Evolutionary conservation across 2,329 filamentous ascomycete genomes (phyloP).

Genomic region (Botrytis tulipae): DNA sequence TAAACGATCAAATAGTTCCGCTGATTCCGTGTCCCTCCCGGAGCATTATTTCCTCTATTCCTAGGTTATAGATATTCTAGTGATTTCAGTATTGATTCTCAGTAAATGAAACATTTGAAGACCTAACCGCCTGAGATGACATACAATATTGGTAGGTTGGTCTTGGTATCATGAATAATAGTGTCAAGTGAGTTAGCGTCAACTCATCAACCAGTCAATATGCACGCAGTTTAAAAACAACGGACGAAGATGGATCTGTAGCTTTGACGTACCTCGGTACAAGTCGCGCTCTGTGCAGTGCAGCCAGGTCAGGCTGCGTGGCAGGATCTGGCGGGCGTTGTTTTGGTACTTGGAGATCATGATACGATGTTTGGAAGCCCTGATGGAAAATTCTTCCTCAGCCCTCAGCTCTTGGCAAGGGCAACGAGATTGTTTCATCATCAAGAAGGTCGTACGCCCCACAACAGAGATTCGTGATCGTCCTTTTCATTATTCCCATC

Average conservation of each 20-base stretch:
- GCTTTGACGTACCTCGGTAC: conserved; percentile 14
- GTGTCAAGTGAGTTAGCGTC: conserved; percentile 3
- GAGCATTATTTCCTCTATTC: not conserved
- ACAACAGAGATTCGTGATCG: conserved; percentile 2
- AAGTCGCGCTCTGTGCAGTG: conserved; percentile 5
- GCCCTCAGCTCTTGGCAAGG: conserved; percentile 4
- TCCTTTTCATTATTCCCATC: not conserved
- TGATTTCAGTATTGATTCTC: not conserved
- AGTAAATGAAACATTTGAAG: not conserved
- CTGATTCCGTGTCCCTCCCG: not conserved
- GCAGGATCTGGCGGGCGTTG: conserved; percentile 7
- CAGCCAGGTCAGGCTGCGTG: conserved; percentile 5
- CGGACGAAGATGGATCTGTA: not conserved
- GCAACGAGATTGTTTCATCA: conserved; percentile 1
- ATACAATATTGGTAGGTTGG: not conserved
- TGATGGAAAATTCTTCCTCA: conserved; percentile 4
- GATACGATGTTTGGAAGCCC: conserved; percentile 8
- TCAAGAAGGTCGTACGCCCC: not conserved
- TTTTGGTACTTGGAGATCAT: not conserved
- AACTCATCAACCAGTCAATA: not conserved
- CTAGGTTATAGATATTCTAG: not conserved
- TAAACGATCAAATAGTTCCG: not conserved
- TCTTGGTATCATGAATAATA: conserved; percentile 1
- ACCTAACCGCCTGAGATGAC: not conserved
- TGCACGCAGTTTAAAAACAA: not conserved